Percentiles rank a stretch among this genome's conserved stretches.
Evolutionary conservation across 192 early-diverging fungal genomes (phyloP).

Genomic region (Diversispora eburnea): DNA sequence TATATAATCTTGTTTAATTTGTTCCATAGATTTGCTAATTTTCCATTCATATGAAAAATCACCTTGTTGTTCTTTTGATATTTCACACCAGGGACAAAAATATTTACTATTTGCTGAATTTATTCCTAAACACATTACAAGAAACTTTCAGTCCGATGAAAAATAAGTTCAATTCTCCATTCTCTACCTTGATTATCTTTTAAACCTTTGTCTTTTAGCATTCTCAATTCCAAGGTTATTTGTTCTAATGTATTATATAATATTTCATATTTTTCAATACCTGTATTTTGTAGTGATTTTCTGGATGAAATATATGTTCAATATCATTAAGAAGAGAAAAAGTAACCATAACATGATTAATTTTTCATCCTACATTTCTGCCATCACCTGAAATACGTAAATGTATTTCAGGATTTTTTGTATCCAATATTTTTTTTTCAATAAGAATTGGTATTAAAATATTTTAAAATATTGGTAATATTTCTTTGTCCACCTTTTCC

Average conservation of each 20-base stretch:
- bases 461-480: neutral
- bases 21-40: neutral
- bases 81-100: neutral
- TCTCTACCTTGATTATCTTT: neutral
- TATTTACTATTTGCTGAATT: slow-evolving; percentile 5
- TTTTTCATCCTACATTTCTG: neutral
- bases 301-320: neutral
- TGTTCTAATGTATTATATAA: neutral
- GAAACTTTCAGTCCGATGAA: neutral
- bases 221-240: neutral
- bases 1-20: neutral
- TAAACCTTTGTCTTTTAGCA: neutral
- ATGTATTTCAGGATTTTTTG: neutral
- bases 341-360: neutral
- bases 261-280: neutral
- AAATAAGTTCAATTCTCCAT: neutral
- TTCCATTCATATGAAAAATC: neutral
- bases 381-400: neutral
- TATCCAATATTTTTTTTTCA: neutral
- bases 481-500: neutral
- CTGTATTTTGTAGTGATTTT: neutral
- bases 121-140: neutral
- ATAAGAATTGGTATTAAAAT: neutral
- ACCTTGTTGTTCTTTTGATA: neutral
- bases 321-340: neutral